Base-by-base conservation (phyloP, 1,284 basidiomycete species). In the Cryptococcus sp. region DNA sequence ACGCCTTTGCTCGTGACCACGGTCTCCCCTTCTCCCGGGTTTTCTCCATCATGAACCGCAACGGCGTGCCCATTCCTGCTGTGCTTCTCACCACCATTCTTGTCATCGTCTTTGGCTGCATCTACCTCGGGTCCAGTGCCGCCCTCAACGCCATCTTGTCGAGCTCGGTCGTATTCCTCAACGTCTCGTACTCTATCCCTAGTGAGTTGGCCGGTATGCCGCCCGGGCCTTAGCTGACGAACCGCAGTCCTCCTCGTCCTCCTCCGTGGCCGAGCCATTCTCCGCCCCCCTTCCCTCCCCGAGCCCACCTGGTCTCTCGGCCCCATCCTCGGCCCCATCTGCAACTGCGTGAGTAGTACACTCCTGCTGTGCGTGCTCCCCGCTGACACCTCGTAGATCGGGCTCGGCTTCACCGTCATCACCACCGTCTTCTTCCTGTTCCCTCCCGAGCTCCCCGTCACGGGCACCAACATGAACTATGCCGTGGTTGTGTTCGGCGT, bases 1-100 rank as follows among this genome's bases (percentile, higher is more conserved):
- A 84, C 78, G 83, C 84, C 38, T 87, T 89, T 62, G 86, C 87
- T 0, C 80, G 86, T 1, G 87, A 89, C 73, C 77, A 80, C 52
- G 86, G 85, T 8, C 79, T 88, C 20, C 85, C 85, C 1, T 82
- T 85, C 63, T 81, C 82, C 24, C 48, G 54, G 2, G 67, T 79
- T 48, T 84, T 87, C 68, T 71, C 82, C 1, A 75, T 73, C 35
- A 78, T 85, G 61, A 80, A 82, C 63, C 57, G 57, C 38, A 75
- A 74, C 44, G 81, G 81, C 54, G 80, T 85, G 2, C 83, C 83
- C 0, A 71, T 83, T 42, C 82, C 83, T 50, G 82, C 85, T 0
- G 81, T 87, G 53, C 66, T 85, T 2, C 76, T 88, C 13, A 82
- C 82, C 16, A 83, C 83, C 0, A 54, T 64, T 4, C 79, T 85